Evolutionary conservation across 495 filamentous ascomycete genomes (phyloP), one percentile per base, ranked within the genome.

Genomic region (Penicillium robsamsonii): DNA sequence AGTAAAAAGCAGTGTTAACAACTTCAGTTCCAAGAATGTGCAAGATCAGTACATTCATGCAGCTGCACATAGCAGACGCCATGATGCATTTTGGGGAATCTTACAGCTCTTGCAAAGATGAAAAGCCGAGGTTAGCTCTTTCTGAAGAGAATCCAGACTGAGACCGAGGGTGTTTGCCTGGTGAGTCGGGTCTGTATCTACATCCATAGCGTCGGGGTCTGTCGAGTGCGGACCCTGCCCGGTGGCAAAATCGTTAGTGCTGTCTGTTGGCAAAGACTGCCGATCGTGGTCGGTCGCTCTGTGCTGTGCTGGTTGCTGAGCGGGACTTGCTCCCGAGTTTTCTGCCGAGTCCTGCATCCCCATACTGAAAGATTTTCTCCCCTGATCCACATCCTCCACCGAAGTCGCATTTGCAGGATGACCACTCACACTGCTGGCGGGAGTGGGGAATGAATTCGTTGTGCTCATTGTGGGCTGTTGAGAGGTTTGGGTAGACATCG

Each of bases 31-130:
- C 65, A 59, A 64, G 55, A 64, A 61, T 49, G 60, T 58, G 63
- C 57, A 61, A 63, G 60, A 50, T 50, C 44, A 68, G 57, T 56
- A 57, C 44, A 57, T 62, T 62, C 52, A 66, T 58, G 56, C 58
- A 65, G 68, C 60, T 70, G 61, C 62, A 43, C 60, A 46, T 47
- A 51, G 47, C 37, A 52, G 57, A 57, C 66, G 61, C 55, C 60
- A 56, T 51, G 57, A 64, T 66, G 66, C 59, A 61, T 64, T 52
- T 67, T 55, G 63, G 75, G 76, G 69, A 47, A 59, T 70, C 76
- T 78, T 78, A 79, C 76, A 73, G 63, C 68, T 75, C 70, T 77
- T 79, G 71, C 75, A 78, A 58, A 79, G 70, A 73, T 77, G 76
- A 63, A 75, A 79, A 65, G 76, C 71, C 64, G 71, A 72, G 46